Percentiles rank a stretch among this genome's conserved stretches.
These are phyloP conservation scores for Xylaria palmicola DNA, from an alignment of 495 filamentous ascomycete genomes.

Conservation along the genomic window DNA sequence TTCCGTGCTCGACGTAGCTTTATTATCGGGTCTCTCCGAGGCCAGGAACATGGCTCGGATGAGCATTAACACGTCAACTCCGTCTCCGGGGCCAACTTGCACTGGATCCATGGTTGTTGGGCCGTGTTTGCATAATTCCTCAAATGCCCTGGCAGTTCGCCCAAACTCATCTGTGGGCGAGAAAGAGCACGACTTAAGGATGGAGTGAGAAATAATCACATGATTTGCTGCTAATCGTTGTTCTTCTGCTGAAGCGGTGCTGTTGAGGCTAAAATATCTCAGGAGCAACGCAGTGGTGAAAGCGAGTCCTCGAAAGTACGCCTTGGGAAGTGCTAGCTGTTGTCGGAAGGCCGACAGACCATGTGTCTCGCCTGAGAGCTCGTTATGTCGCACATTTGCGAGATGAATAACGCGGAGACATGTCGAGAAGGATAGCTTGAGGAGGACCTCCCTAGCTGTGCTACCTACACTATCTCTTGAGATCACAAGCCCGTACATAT, in stretches of 20 bases:
- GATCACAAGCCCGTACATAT: slow-evolving; percentile 27
- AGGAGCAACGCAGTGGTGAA: slow-evolving; percentile 31
- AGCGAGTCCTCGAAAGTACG: slow-evolving; percentile 24
- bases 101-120: slow-evolving; percentile 14
- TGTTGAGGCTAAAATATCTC: slow-evolving; percentile 24
- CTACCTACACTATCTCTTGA: slow-evolving; percentile 15
- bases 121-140: slow-evolving; percentile 25
- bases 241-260: slow-evolving; percentile 22
- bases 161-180: slow-evolving; percentile 22
- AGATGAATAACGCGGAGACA: slow-evolving; percentile 6
- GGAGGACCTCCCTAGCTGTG: slow-evolving; percentile 23
- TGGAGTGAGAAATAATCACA: slow-evolving; percentile 27
- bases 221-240: slow-evolving; percentile 31
- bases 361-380: slow-evolving; percentile 9
- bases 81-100: not conserved
- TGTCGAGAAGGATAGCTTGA: slow-evolving; percentile 20
- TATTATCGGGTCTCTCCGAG: not conserved
- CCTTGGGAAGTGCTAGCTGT: slow-evolving; percentile 22
- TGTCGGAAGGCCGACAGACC: slow-evolving; percentile 9
- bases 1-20: not conserved
- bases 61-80: not conserved
- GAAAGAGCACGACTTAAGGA: slow-evolving; percentile 19
- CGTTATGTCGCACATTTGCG: slow-evolving; percentile 6
- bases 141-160: slow-evolving; percentile 21
- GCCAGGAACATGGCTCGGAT: not conserved